Percentiles rank a stretch among this genome's conserved stretches.
Evolutionary conservation across 768 basidiomycete species (phyloP).

Genomic region (Leccinum disarticulatum): DNA sequence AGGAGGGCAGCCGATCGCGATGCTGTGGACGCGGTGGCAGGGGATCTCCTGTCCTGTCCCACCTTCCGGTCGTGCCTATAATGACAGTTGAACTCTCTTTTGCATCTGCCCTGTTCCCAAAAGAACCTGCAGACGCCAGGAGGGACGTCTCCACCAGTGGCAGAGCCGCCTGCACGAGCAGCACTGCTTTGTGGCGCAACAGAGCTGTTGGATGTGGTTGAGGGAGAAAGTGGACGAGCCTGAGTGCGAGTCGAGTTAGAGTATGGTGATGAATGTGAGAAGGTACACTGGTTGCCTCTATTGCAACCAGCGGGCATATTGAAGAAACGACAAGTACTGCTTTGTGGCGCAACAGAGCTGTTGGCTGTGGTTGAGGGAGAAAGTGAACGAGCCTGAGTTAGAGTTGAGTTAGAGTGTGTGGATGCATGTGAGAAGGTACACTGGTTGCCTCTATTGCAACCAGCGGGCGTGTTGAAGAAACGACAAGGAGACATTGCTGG

Average conservation of each 20-base stretch:
- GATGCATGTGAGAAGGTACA: conserved; percentile 39
- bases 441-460: conserved; percentile 44
- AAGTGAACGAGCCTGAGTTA: not conserved
- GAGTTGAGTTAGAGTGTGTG: conserved; percentile 3
- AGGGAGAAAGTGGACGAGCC: conserved; percentile 2
- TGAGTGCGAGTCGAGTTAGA: not conserved
- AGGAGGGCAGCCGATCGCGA: no score
- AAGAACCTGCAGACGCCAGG: conserved; percentile 47
- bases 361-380: conserved; percentile 10
- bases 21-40: no score
- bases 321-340: conserved; percentile 39
- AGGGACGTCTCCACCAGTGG: conserved; percentile 11
- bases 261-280: conserved; percentile 26
- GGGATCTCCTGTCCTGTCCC: conserved; percentile 1
- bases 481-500: conserved; percentile 37
- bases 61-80: conserved; percentile 37
- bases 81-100: conserved; percentile 44
- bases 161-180: conserved; percentile 3
- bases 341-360: conserved; percentile 1
- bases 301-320: conserved; percentile 47
- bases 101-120: conserved; percentile 49
- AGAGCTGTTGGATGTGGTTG: conserved; percentile 6
- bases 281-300: conserved; percentile 41
- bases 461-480: conserved; percentile 42
- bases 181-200: conserved; percentile 1